A percentile compares a stretch with the other conserved stretches of the same genome.
Conservation (phyloP, 192 early-diverging fungal species). For the Coemansia biformis region DNA sequence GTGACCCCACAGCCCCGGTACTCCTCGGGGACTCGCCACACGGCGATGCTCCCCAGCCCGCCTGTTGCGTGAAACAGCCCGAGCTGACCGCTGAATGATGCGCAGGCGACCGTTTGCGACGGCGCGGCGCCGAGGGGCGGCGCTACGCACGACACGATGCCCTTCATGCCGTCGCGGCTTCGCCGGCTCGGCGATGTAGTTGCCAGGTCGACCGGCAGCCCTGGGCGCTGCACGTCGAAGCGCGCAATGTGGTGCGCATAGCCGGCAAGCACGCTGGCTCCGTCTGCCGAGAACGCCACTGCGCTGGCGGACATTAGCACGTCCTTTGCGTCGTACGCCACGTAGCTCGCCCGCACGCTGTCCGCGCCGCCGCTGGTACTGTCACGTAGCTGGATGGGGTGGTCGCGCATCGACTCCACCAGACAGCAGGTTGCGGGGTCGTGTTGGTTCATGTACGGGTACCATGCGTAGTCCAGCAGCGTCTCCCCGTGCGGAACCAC, state of each 20-base stretch:
- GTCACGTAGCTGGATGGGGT: slow-evolving; percentile 76
- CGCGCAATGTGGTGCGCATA: slow-evolving; percentile 61
- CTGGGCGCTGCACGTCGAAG: slow-evolving; percentile 66
- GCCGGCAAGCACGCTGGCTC: slow-evolving; percentile 62
- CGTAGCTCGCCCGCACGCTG: slow-evolving; percentile 62
- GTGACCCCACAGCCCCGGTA: slow-evolving; percentile 51
- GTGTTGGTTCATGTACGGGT: slow-evolving; percentile 20
- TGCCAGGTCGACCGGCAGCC: slow-evolving; percentile 45
- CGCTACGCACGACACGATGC: slow-evolving; percentile 66
- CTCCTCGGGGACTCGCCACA: slow-evolving; percentile 40
- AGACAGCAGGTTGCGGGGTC: slow-evolving; percentile 62
- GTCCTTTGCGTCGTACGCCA: slow-evolving; percentile 60
- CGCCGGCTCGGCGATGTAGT: slow-evolving; percentile 58
- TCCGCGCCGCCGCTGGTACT: slow-evolving; percentile 32
- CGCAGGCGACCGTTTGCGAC: slow-evolving; percentile 61
- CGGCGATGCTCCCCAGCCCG: slow-evolving; percentile 10
- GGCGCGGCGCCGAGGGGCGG: slow-evolving; percentile 27
- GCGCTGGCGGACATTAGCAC: slow-evolving; percentile 61
- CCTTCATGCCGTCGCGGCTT: slow-evolving; percentile 70
- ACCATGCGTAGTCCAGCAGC: slow-evolving; percentile 29
- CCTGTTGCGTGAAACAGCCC: slow-evolving; percentile 56
- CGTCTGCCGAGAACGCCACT: slow-evolving; percentile 63
- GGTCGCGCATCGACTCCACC: slow-evolving; percentile 61
- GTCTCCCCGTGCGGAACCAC: slow-evolving; percentile 17
- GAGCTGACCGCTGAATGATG: slow-evolving; percentile 64